phyloP scores from a whole-genome alignment of 768 basidiomycete genomes.

The Gautieria morchelliformis region DNA sequence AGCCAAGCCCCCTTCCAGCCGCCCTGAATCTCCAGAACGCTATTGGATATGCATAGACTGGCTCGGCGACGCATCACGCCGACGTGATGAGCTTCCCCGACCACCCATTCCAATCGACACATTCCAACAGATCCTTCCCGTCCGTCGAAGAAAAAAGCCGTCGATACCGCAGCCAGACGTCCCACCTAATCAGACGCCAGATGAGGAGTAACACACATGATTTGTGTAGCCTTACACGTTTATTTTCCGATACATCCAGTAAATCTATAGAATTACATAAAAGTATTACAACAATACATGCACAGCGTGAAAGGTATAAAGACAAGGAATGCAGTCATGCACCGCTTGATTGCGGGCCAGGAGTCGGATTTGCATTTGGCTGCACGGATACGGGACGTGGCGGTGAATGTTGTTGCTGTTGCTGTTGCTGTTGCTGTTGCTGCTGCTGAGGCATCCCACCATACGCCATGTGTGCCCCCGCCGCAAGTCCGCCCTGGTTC shows the following conservation, averaged over 20 bases:
- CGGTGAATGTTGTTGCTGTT: constrained; percentile 1
- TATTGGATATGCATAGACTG: constrained; percentile 82
- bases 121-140: not conserved
- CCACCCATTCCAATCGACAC: not conserved
- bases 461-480: not conserved
- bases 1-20: constrained; percentile 76
- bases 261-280: not conserved
- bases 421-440: too few relatives aligned
- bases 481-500: not conserved
- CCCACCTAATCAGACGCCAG: not conserved
- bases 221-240: not conserved
- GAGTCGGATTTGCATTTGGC: not conserved
- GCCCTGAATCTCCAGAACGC: constrained; percentile 68
- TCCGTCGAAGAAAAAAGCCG: not conserved
- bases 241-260: not conserved
- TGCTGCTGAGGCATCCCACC: not conserved
- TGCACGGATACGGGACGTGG: constrained; percentile 1
- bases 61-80: not conserved
- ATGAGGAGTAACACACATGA: not conserved
- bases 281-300: not conserved
- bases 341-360: not conserved
- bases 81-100: constrained; percentile 11
- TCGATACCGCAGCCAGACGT: not conserved
- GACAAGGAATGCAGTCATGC: not conserved
- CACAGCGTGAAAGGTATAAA: not conserved